Evolutionary conservation across 345 rosid genomes (phyloP).

Genomic region (Sonneratia alba): DNA sequence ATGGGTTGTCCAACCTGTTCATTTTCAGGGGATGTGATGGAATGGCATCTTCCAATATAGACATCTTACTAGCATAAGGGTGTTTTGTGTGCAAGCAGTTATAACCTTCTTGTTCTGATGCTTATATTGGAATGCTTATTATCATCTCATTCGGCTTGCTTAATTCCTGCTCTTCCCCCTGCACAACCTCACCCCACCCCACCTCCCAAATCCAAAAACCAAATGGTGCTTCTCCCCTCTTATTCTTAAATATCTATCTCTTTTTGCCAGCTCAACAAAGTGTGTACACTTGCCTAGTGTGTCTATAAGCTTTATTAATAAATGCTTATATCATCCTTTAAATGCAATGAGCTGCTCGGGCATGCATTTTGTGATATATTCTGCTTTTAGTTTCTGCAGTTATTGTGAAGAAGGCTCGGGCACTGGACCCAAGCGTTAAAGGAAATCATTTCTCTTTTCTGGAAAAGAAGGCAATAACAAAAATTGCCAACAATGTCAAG

Average conservation of each 20-base stretch:
- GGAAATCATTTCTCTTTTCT: slow-evolving; percentile 4
- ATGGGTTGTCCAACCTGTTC: neutral
- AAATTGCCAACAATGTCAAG: slow-evolving; percentile 49
- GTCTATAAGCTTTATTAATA: neutral
- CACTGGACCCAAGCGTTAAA: neutral
- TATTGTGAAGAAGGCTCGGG: neutral
- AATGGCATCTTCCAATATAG: neutral
- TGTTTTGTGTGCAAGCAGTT: neutral
- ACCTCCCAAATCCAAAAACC: no score
- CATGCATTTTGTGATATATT: slow-evolving; percentile 1
- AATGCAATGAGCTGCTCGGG: neutral
- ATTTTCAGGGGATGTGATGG: neutral
- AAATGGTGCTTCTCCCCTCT: neutral
- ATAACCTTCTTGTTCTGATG: neutral
- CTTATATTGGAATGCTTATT: neutral
- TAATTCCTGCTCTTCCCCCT: neutral
- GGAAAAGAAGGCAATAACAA: slow-evolving; percentile 9
- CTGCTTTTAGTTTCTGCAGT: neutral
- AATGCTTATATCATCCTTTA: neutral
- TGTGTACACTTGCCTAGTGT: neutral
- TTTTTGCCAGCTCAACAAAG: neutral
- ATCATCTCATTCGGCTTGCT: neutral
- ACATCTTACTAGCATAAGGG: neutral
- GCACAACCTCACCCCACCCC: no score
- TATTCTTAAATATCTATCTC: neutral